Percentiles rank a stretch among this genome's conserved stretches.
These are phyloP conservation scores for Rhodotorula sp. DNA, from an alignment of 1,284 basidiomycete genomes.

Conservation along the genomic window DNA sequence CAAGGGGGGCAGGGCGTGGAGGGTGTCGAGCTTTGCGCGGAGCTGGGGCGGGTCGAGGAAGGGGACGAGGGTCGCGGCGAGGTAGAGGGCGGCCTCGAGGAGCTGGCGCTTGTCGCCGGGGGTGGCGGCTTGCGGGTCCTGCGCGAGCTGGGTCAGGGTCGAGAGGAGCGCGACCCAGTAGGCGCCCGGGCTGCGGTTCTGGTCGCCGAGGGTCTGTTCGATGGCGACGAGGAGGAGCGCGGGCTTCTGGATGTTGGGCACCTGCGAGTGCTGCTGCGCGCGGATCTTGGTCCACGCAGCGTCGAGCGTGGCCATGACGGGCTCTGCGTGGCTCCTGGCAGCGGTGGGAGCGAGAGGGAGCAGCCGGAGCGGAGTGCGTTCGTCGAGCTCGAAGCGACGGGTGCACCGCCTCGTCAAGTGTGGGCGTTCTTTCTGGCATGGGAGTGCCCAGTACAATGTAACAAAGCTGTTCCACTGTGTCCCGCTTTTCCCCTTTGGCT, in stretches of 20 bases:
- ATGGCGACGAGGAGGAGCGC: conserved; percentile 85
- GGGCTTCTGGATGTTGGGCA: conserved; percentile 85
- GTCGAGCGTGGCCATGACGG: not conserved
- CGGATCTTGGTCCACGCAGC: conserved; percentile 77
- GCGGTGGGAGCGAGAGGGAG: too few relatives aligned
- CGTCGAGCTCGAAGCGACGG: too few relatives aligned
- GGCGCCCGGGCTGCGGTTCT: conserved; percentile 63
- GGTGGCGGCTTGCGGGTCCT: conserved; percentile 56
- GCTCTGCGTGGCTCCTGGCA: not conserved
- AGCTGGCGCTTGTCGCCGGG: conserved; percentile 64
- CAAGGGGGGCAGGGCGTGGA: conserved; percentile 46
- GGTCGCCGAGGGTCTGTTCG: conserved; percentile 72
- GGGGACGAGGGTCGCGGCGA: conserved; percentile 73
- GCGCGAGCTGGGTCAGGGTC: conserved; percentile 63
- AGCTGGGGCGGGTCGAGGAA: conserved; percentile 62
- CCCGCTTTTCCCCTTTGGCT: too few relatives aligned
- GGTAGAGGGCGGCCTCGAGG: conserved; percentile 82
- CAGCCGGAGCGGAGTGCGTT: too few relatives aligned
- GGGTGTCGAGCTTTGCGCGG: conserved; percentile 55
- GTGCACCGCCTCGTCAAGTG: too few relatives aligned
- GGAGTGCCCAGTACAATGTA: too few relatives aligned
- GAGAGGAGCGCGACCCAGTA: conserved; percentile 83
- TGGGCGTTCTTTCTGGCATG: too few relatives aligned
- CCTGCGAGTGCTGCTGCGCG: conserved; percentile 75
- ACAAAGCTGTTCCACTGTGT: too few relatives aligned